These are phyloP conservation scores for Cordia subcordata DNA, from an alignment of 257 asterid genomes.

Conservation along the genomic window DNA sequence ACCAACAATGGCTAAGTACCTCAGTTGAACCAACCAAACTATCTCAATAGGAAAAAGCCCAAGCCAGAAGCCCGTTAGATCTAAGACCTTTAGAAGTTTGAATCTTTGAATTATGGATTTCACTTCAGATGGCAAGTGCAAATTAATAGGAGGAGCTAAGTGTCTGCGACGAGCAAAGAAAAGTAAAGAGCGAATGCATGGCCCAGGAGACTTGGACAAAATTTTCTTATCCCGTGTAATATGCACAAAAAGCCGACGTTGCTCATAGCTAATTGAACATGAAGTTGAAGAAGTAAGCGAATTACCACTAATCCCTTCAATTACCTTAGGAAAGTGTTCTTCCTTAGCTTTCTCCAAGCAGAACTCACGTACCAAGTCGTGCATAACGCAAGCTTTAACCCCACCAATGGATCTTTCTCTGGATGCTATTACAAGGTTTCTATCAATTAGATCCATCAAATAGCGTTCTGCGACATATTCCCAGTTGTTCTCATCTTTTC, in stretches of 20 bases:
- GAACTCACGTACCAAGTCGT: no score
- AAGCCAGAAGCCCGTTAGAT: background rate
- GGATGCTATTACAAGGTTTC: slow-evolving; percentile 19
- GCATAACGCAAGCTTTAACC: slow-evolving; percentile 7
- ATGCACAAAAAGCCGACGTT: background rate
- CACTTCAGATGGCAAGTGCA: background rate
- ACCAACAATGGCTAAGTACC: background rate
- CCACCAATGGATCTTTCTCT: slow-evolving; percentile 10
- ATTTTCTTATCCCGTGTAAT: background rate
- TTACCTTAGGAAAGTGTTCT: slow-evolving; percentile 13
- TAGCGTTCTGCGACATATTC: background rate
- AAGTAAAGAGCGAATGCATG: background rate
- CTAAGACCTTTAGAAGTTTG: slow-evolving; percentile 19
- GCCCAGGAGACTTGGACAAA: background rate
- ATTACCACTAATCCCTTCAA: slow-evolving; percentile 6
- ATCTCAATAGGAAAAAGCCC: slow-evolving; percentile 10
- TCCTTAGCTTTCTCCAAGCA: no score
- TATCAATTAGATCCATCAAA: slow-evolving; percentile 7
- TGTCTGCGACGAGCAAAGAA: background rate
- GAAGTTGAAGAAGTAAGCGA: background rate
- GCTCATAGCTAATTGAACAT: background rate
- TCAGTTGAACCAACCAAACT: background rate
- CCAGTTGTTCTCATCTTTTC: background rate
- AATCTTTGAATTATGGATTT: slow-evolving; percentile 1
- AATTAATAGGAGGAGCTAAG: no score